phyloP scores from a whole-genome alignment of 768 basidiomycete genomes.

The Megacollybia marginata region DNA sequence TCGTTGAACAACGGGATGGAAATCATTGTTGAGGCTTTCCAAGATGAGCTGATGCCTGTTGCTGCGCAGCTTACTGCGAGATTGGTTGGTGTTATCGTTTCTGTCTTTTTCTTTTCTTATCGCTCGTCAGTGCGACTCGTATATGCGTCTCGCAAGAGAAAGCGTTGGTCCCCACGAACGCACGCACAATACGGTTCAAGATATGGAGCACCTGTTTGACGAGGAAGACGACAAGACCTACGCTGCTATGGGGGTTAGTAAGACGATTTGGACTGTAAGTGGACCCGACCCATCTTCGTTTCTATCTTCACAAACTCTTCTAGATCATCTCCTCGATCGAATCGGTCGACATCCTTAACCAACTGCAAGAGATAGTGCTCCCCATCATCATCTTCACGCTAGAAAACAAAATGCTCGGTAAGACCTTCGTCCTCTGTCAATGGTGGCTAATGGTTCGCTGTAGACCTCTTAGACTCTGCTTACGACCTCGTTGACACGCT shows the following conservation, averaged over 20 bases:
- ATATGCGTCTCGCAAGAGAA: slow-evolving; percentile 71
- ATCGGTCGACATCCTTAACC: slow-evolving; percentile 64
- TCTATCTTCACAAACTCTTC: not conserved
- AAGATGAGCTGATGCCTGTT: slow-evolving; percentile 77
- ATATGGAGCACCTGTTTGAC: slow-evolving; percentile 22
- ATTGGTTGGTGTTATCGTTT: slow-evolving; percentile 40
- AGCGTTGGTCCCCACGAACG: slow-evolving; percentile 25
- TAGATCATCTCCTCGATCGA: slow-evolving; percentile 78
- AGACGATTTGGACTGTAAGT: slow-evolving; percentile 74
- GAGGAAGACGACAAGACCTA: slow-evolving; percentile 80
- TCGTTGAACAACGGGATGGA: slow-evolving; percentile 79
- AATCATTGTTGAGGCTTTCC: slow-evolving; percentile 80
- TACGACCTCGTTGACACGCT: slow-evolving; percentile 81
- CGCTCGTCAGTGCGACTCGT: slow-evolving; percentile 62
- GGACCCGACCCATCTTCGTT: not conserved
- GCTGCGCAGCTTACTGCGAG: slow-evolving; percentile 74
- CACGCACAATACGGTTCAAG: slow-evolving; percentile 40
- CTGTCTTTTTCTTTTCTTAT: not conserved
- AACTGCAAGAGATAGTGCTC: slow-evolving; percentile 76
- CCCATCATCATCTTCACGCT: slow-evolving; percentile 74
- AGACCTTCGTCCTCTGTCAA: slow-evolving; percentile 11
- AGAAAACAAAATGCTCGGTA: slow-evolving; percentile 71
- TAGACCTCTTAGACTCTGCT: slow-evolving; percentile 83
- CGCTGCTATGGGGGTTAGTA: slow-evolving; percentile 80
- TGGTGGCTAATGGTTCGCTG: not conserved